Percentiles rank a stretch among this genome's conserved stretches.
phyloP scores from a whole-genome alignment of 2,329 filamentous ascomycete genomes.

The Ophiosphaerella narmari region DNA sequence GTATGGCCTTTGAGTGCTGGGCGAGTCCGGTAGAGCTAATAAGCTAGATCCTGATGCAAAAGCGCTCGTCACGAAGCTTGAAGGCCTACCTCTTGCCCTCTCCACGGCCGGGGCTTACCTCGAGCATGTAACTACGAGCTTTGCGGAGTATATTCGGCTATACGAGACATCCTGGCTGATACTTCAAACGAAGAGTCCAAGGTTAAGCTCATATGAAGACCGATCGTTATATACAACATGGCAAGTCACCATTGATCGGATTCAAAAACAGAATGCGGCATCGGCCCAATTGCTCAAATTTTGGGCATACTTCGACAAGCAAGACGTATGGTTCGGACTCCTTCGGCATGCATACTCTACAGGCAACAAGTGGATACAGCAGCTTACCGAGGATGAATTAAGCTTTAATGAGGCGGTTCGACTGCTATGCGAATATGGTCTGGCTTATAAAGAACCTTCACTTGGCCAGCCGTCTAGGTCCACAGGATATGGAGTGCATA shows the following conservation, averaged over 20 bases:
- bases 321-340: slow-evolving; percentile 54
- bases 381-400: slow-evolving; percentile 11
- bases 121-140: slow-evolving; percentile 12
- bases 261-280: slow-evolving; percentile 4
- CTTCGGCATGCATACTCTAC: slow-evolving; percentile 20
- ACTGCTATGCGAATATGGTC: slow-evolving; percentile 35
- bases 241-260: slow-evolving; percentile 7
- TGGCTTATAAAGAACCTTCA: slow-evolving; percentile 27
- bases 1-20: too few species aligned
- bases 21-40: too few species aligned
- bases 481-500: slow-evolving; percentile 41
- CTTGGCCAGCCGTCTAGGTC: slow-evolving; percentile 9
- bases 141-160: slow-evolving; percentile 33
- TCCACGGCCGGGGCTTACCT: background rate
- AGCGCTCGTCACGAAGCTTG: slow-evolving; percentile 3
- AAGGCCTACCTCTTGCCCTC: slow-evolving; percentile 9
- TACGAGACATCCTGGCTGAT: slow-evolving; percentile 36
- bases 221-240: slow-evolving; percentile 21
- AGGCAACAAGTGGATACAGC: slow-evolving; percentile 25
- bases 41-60: slow-evolving; percentile 23
- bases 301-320: slow-evolving; percentile 30
- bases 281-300: slow-evolving; percentile 9
- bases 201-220: slow-evolving; percentile 16
- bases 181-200: slow-evolving; percentile 20
- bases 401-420: slow-evolving; percentile 33